Evolutionary conservation across 306 rosid species (phyloP), one percentile per base, ranked within the genome.

Genomic region (Arachis stenosperma): DNA sequence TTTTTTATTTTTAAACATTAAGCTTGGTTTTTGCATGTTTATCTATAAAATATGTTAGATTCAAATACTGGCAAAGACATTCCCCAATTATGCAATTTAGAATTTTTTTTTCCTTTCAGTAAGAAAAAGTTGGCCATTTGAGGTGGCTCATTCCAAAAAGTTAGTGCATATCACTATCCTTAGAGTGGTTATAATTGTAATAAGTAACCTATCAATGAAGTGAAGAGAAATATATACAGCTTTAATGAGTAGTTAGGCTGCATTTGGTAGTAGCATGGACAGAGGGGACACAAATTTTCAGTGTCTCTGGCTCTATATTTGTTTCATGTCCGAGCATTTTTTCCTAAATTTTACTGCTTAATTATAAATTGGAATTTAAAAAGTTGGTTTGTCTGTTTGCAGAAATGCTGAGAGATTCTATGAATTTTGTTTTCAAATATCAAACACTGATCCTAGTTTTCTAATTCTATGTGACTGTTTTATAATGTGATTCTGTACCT

Each of bases 401-500:
- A 59, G 48, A 29, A 14, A n/a, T 58, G 42, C 11, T 9, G 5
- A 42, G 12, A 61, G 22, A 48, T 30, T 43, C 12, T 69, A 27
- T 61, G 65, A n/a, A 14, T 47, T n/a, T 0, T 2, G 60, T 39
- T 36, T 41, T n/a, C 58, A 46, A 64, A 74, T 57, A 36, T 70
- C 17, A 42, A 33, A 44, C 37, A 12, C 13, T 40, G 56, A 29
- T 11, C 6, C 70, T 54, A 41, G 9, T 13, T 11, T 6, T 43
- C 13, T 55, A 11, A 11, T 39, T 69, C 58, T 65, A 56, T 40
- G 42, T 42, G 22, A 6, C 59, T 54, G 64, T 55, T 61, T 66
- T 29, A 39, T 52, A 11, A 3, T 11, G 54, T 48, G 54, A 48
- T 48, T 52, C 12, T 63, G 53, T 65, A 57, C 59, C 78, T 69